These are phyloP conservation scores for Dovyalis caffra DNA, from an alignment of 345 rosid genomes.

Conservation along the genomic window DNA sequence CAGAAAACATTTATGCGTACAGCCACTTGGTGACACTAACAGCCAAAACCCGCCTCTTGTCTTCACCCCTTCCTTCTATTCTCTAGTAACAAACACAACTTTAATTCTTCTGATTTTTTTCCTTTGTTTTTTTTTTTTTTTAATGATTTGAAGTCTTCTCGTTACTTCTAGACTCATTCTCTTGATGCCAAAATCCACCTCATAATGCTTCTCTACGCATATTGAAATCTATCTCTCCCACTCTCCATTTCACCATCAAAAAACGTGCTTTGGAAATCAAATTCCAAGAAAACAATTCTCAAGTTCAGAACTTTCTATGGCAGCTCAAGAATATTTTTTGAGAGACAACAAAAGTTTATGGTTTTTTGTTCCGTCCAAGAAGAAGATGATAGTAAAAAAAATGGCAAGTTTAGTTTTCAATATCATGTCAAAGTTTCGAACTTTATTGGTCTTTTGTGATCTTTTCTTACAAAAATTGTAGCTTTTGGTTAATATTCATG, in stretches of 20 bases:
- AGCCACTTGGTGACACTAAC: conserved; percentile 10
- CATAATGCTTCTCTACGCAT: conserved; percentile 41
- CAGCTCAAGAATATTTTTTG: conserved; percentile 14
- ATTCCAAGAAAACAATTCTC: conserved; percentile 31
- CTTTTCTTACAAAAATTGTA: neutral
- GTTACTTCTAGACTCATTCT: conserved; percentile 20
- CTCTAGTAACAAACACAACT: neutral
- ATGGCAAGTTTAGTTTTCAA: conserved; percentile 46
- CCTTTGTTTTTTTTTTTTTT: neutral
- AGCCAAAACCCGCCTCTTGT: conserved; percentile 1
- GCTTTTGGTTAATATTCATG: neutral
- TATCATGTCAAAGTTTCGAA: neutral
- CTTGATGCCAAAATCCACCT: conserved; percentile 16
- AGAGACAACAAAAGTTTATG: conserved; percentile 23
- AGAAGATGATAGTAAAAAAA: conserved; percentile 52
- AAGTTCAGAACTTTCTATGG: conserved; percentile 24
- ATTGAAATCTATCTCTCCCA: conserved; percentile 44
- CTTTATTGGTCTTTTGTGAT: neutral
- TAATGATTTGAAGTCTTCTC: neutral
- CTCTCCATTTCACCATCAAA: conserved; percentile 45
- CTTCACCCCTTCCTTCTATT: conserved; percentile 4
- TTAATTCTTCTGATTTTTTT: neutral
- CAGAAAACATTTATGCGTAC: too few relatives aligned
- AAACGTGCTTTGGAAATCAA: conserved; percentile 33
- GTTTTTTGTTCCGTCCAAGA: conserved; percentile 51